Percentiles rank a stretch among this genome's conserved stretches.
Conservation (phyloP, 2,329 filamentous ascomycete genomes). For the Aspergillus ochraceoroseus region DNA sequence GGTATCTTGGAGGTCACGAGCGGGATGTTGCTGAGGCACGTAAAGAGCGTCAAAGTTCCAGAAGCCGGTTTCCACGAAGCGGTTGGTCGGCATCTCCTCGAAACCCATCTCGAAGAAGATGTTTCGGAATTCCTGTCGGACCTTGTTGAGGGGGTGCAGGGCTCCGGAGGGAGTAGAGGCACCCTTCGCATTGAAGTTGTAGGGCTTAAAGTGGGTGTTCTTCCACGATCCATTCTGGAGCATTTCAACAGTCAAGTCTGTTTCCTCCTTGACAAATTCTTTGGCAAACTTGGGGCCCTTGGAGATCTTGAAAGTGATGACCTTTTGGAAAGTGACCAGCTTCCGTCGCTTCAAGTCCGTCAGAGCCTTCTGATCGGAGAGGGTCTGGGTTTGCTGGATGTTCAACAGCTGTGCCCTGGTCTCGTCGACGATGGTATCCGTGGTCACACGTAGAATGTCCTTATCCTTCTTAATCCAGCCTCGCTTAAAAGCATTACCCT, state of each 20-base stretch:
- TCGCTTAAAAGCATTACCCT: conserved; percentile 84
- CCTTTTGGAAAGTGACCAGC: conserved; percentile 75
- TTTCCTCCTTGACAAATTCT: conserved; percentile 87
- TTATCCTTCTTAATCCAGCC: conserved; percentile 64
- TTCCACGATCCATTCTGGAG: conserved; percentile 83
- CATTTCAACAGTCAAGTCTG: conserved; percentile 93
- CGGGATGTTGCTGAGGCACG: conserved; percentile 95
- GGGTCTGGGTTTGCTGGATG: conserved; percentile 64
- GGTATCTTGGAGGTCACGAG: conserved; percentile 93
- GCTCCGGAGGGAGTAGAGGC: conserved; percentile 47
- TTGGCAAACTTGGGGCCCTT: conserved; percentile 87
- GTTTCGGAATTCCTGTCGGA: conserved; percentile 88
- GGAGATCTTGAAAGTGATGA: conserved; percentile 73
- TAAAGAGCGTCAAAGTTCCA: conserved; percentile 99
- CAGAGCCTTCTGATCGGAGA: conserved; percentile 68
- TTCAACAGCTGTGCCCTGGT: conserved; percentile 70
- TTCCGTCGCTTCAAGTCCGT: conserved; percentile 88
- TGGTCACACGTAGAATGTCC: conserved; percentile 51
- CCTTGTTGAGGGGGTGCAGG: conserved; percentile 71
- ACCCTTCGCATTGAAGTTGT: conserved; percentile 69
- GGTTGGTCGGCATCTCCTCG: conserved; percentile 92
- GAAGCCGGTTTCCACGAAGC: conserved; percentile 94
- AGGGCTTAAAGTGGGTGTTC: conserved; percentile 79
- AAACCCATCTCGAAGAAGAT: conserved; percentile 99
- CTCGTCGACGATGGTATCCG: conserved; percentile 71